Percentiles rank a stretch among this genome's conserved stretches.
phyloP scores from a whole-genome alignment of 805 yeast genomes.

The Candida boleticola region DNA sequence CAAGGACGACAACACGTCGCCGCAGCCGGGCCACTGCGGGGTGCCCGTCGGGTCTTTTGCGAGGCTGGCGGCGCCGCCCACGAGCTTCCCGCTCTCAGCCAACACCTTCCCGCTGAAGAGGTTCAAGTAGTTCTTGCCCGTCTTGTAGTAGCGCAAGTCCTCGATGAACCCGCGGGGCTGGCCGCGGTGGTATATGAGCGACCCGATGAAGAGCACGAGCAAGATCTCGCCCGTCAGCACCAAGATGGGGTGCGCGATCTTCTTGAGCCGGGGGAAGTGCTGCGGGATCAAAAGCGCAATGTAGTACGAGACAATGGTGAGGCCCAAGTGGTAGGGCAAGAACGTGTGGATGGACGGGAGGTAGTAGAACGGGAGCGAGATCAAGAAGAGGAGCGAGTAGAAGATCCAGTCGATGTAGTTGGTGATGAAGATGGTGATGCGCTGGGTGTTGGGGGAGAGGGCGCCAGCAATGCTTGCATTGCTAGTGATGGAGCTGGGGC shows the following conservation, averaged over 20 bases:
- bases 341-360: conserved; percentile 46
- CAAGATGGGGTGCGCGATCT: conserved; percentile 69
- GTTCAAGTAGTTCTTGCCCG: conserved; percentile 64
- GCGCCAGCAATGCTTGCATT: too few relatives aligned
- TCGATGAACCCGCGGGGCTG: conserved; percentile 48
- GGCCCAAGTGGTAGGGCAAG: conserved; percentile 60
- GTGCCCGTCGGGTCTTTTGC: conserved; percentile 25
- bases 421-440: conserved; percentile 34
- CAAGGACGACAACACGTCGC: conserved; percentile 66
- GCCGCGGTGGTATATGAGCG: conserved; percentile 45
- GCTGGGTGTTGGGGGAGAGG: conserved; percentile 14
- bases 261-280: conserved; percentile 43
- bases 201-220: conserved; percentile 59
- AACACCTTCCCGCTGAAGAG: conserved; percentile 46
- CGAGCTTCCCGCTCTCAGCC: conserved; percentile 25
- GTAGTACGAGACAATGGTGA: conserved; percentile 58
- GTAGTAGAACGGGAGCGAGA: conserved; percentile 62
- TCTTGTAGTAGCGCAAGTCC: conserved; percentile 55
- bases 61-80: conserved; percentile 7
- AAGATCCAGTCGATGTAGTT: conserved; percentile 56
- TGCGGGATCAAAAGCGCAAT: conserved; percentile 46
- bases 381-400: conserved; percentile 46
- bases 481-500: neutral
- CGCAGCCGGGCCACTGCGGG: conserved; percentile 72
- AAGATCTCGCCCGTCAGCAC: conserved; percentile 64